Evolutionary conservation across 805 yeast species (phyloP).

Genomic region (Monosporozyma yasuniensis): DNA sequence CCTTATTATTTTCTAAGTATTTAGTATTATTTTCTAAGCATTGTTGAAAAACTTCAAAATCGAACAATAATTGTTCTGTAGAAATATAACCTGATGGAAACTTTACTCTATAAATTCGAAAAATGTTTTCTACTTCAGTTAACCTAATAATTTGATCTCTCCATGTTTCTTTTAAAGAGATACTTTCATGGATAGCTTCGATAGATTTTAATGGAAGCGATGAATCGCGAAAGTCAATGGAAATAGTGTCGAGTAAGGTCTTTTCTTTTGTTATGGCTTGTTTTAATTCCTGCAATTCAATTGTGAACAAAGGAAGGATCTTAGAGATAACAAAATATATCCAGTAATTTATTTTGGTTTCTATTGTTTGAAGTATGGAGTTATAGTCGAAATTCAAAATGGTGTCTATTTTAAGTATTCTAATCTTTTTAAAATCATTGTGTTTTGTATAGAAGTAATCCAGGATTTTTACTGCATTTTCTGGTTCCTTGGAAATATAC

Average conservation of each 20-base stretch:
- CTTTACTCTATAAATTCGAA: slow-evolving; percentile 34
- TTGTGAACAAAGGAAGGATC: not conserved
- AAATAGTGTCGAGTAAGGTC: not conserved
- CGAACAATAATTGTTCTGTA: slow-evolving; percentile 53
- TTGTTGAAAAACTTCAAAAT: slow-evolving; percentile 32
- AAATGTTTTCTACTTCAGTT: slow-evolving; percentile 23
- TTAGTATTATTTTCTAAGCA: not conserved
- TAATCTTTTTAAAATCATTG: not conserved
- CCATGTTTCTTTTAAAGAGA: slow-evolving; percentile 15
- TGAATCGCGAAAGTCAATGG: not conserved
- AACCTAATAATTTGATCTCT: slow-evolving; percentile 14
- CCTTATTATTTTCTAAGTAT: not conserved
- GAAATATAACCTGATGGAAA: slow-evolving; percentile 49
- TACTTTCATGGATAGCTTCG: not conserved
- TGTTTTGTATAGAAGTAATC: slow-evolving; percentile 1
- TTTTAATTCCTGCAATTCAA: not conserved
- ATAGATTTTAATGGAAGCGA: not conserved
- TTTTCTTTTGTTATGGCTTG: not conserved
- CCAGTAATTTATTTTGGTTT: slow-evolving; percentile 51
- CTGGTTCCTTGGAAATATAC: not conserved
- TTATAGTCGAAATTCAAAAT: slow-evolving; percentile 35
- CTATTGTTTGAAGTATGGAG: slow-evolving; percentile 45
- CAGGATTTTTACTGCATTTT: not conserved
- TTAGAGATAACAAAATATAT: slow-evolving; percentile 36
- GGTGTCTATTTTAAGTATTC: not conserved